Evolutionary conservation across 768 basidiomycete species (phyloP).

Genomic region (Pisolithus albus): DNA sequence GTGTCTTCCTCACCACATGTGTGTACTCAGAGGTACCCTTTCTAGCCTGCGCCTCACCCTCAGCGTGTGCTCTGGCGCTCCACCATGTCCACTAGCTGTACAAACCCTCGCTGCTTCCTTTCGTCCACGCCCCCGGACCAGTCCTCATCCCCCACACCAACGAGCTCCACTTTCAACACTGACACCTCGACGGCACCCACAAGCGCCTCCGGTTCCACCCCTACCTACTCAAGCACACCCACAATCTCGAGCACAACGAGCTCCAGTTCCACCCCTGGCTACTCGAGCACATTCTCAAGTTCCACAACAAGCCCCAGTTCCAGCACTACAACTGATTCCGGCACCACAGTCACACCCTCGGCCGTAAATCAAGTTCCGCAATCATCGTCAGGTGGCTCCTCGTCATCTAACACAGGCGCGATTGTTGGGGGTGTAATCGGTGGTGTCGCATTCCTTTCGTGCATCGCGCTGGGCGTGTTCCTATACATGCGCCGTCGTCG

Average conservation of each 20-base stretch:
- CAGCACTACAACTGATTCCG: not conserved
- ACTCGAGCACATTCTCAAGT: too few relatives aligned
- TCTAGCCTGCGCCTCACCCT: too few relatives aligned
- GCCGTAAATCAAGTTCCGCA: not conserved
- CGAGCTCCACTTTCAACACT: too few relatives aligned
- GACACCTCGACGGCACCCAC: not conserved
- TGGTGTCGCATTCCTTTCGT: slow-evolving; percentile 33
- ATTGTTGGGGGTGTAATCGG: slow-evolving; percentile 53
- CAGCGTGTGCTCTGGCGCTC: not conserved
- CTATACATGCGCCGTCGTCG: slow-evolving; percentile 36
- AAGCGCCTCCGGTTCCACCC: not conserved
- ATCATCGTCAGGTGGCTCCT: slow-evolving; percentile 5
- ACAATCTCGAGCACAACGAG: too few relatives aligned
- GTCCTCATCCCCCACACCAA: too few relatives aligned
- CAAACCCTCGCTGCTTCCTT: not conserved
- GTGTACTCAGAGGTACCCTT: too few relatives aligned
- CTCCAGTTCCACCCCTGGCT: too few relatives aligned
- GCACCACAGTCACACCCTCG: not conserved
- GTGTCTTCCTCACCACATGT: too few relatives aligned
- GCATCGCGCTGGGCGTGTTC: slow-evolving; percentile 31
- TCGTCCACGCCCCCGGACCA: not conserved
- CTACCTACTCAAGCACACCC: too few relatives aligned
- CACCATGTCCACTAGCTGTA: not conserved
- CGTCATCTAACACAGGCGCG: slow-evolving; percentile 30
- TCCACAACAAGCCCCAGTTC: not conserved